Base-by-base conservation (phyloP, 2,329 filamentous ascomycete genomes). In the Akanthomyces muscarius region DNA sequence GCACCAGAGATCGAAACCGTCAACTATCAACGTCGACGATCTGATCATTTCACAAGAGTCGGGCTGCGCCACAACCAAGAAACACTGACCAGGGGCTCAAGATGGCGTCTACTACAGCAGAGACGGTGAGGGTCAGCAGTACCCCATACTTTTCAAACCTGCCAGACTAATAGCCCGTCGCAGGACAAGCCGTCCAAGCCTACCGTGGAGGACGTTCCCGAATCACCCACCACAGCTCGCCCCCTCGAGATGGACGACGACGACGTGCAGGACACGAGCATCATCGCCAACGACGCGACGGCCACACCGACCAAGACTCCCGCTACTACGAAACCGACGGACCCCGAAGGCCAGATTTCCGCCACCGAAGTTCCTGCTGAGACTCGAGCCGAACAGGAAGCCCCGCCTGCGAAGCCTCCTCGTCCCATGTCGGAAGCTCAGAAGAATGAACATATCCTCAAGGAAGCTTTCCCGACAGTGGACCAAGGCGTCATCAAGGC, bases 391-490 rank as follows among this genome's bases (percentile, higher is more conserved):
- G 70, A 77, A 48, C 71, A 78, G 38, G 75, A 80, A 54, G 71
- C 70, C 23, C 76, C 88, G 28, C 92, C 92, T 14, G 83, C 89
- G 47, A 96, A 97, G 79, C 93, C 93, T 38, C 92, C 92, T 41
- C 87, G 93, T 64, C 94, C 94, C 53, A 71, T 91, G 71, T 91
- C 86, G 67, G 89, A 95, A 66, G 84, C 89, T 65, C 89, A 96
- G 75, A 90, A 96, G 79, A 92, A 92, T 54, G 89, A 94, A 76
- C 85, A 86, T 70, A 97, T 92, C 4, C 81, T 99, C 62, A 94
- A 91, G 74, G 95, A 99, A 75, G 95, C 95, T 0, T 99, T 99
- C 71, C 95, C 95, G 0, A 84, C 80, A 62, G 90, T 97, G 65
- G 95, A 99, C 61, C 74, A 78, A 8, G 75, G 86, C 51, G 89